These are phyloP conservation scores for Hypericum perforatum DNA, from an alignment of 345 rosid species.

Conservation along the genomic window DNA sequence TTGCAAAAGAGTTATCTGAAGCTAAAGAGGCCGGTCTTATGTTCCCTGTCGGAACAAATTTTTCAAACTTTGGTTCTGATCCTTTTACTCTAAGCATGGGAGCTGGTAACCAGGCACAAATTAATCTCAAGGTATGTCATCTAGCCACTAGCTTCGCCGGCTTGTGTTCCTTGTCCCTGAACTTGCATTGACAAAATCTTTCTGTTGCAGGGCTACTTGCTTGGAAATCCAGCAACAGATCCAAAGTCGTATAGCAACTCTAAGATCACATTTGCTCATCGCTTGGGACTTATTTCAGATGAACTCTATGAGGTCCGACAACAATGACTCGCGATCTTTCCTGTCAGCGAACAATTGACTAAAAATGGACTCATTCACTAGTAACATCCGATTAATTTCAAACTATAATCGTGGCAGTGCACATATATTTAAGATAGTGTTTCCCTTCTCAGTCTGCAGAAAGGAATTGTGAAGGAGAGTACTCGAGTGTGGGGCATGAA, in stretches of 20 bases:
- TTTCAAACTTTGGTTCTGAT: background rate
- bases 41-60: background rate
- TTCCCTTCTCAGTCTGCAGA: background rate
- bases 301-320: slow-evolving; percentile 22
- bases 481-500: background rate
- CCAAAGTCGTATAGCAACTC: slow-evolving; percentile 18
- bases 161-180: background rate
- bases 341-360: slow-evolving; percentile 16
- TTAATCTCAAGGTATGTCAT: slow-evolving; percentile 30
- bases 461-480: slow-evolving; percentile 2
- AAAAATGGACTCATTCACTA: no score
- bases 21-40: slow-evolving; percentile 10
- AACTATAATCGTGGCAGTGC: slow-evolving; percentile 5
- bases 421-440: background rate
- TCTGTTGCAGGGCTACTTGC: slow-evolving; percentile 24
- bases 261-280: slow-evolving; percentile 22
- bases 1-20: slow-evolving; percentile 17
- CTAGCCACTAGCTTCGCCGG: background rate
- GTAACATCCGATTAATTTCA: slow-evolving; percentile 14
- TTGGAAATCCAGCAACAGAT: slow-evolving; percentile 31
- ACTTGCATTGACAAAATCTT: background rate
- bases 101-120: slow-evolving; percentile 17
- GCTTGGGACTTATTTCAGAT: slow-evolving; percentile 29
- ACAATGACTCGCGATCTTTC: background rate
- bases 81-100: background rate